Evolutionary conservation across 768 basidiomycete genomes (phyloP).

Genomic region (Lactarius deliciosus): DNA sequence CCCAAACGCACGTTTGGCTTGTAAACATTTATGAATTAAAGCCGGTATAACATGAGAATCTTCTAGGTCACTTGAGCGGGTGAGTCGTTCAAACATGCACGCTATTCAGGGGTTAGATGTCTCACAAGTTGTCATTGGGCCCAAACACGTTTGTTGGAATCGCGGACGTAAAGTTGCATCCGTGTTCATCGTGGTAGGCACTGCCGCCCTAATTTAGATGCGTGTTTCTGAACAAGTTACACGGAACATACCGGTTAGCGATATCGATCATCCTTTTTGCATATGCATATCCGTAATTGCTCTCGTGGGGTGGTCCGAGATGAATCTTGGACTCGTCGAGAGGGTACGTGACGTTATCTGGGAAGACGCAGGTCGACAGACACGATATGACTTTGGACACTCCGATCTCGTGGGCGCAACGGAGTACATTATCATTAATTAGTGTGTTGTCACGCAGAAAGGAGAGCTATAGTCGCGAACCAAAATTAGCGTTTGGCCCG

Average conservation of each 20-base stretch:
- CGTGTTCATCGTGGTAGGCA: conserved; percentile 95
- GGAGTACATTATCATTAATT: conserved; percentile 93
- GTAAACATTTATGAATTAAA: conserved; percentile 88
- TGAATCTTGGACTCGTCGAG: conserved; percentile 93
- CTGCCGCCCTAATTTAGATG: conserved; percentile 40
- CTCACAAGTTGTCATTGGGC: conserved; percentile 87
- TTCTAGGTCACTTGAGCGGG: conserved; percentile 67
- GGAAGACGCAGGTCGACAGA: conserved; percentile 96
- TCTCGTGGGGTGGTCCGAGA: conserved; percentile 85
- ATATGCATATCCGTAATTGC: conserved; percentile 96
- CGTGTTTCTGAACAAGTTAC: background rate
- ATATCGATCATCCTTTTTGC: conserved; percentile 96
- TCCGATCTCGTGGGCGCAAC: conserved; percentile 64
- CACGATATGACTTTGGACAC: conserved; percentile 87
- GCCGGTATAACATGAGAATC: conserved; percentile 94
- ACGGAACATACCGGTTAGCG: conserved; percentile 75
- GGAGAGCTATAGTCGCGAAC: conserved; percentile 53
- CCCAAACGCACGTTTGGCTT: conserved; percentile 72
- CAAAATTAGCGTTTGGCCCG: conserved; percentile 8
- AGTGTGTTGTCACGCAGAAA: conserved; percentile 93
- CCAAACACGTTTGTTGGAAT: conserved; percentile 99
- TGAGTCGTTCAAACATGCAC: background rate
- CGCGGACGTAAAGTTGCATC: conserved; percentile 92
- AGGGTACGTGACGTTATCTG: conserved; percentile 91
- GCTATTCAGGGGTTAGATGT: conserved; percentile 27